Base-by-base conservation (phyloP, 768 basidiomycete genomes). In the Trichaptum fuscoviolaceum region DNA sequence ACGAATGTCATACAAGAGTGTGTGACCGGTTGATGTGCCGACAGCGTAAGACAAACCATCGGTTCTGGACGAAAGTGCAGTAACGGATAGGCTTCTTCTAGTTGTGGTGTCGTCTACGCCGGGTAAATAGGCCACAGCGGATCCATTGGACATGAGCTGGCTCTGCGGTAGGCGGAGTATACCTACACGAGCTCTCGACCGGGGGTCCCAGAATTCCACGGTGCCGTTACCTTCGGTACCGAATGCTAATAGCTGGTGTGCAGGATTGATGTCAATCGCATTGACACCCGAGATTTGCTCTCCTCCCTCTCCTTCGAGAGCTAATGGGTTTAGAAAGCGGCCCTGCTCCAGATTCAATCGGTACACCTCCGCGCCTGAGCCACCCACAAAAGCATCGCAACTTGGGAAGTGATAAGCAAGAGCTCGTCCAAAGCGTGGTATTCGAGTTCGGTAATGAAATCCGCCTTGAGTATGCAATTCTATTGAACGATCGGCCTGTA, bases 271-370 rank as follows among this genome's bases (percentile, higher is more conserved):
- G 75, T 99, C 95, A 64, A 98, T 85, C 27, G 84, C 84, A 73
- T 99, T 99, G 67, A 98, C 93, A 12, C 96, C 97, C 0, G 83
- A 77, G 20, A 97, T 87, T 30, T 86, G 82, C 5, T 80, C 82
- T 36, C 81, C 82, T 1, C 76, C 80, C 12, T 79, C 80, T 2
- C 82, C 79, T 66, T 83, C 77, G 42, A 95, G 82, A 9, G 81
- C 79, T 26, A 95, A 82, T 0, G 97, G 92, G 58, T 78, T 91
- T 82, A 99, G 85, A 76, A 95, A 99, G 15, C 94, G 86, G 1
- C 97, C 97, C 78, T 96, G 92, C 70, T 95, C 95, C 70, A 99
- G 87, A 75, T 98, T 99, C 67, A 99, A 87, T 0, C 97, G 89
- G 75, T 90, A 99, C 42, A 99, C 83, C 70, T 98, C 95, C 64